These are phyloP conservation scores for Massariosphaeria phaeospora DNA, from an alignment of 495 filamentous ascomycete species.

Conservation along the genomic window DNA sequence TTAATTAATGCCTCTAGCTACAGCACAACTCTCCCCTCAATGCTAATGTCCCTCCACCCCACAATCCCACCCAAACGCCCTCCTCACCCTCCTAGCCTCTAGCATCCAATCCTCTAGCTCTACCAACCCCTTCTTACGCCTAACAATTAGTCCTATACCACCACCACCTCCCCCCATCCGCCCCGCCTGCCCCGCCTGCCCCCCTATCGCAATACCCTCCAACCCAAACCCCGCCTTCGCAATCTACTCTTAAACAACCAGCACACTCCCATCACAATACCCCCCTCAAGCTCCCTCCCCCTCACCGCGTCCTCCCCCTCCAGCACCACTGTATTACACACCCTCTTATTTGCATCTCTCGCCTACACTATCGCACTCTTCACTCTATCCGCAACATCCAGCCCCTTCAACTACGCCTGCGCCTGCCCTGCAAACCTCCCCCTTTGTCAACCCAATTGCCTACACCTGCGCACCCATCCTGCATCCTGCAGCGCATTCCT, in stretches of 20 bases:
- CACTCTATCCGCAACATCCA: slow-evolving; percentile 49
- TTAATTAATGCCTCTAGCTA: too few species aligned
- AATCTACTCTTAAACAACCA: slow-evolving; percentile 65
- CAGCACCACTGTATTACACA: slow-evolving; percentile 59
- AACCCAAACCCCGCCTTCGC: slow-evolving; percentile 49
- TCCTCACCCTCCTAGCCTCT: slow-evolving; percentile 23
- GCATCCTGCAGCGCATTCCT: slow-evolving; percentile 45
- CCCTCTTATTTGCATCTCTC: slow-evolving; percentile 53
- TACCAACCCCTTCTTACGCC: slow-evolving; percentile 1
- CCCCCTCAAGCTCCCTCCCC: slow-evolving; percentile 54
- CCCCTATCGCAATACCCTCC: slow-evolving; percentile 30
- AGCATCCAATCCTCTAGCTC: slow-evolving; percentile 17
- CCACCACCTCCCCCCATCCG: background rate
- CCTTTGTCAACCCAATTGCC: too few species aligned
- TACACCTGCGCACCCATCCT: too few species aligned
- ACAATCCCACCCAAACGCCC: slow-evolving; percentile 32
- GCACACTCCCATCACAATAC: slow-evolving; percentile 60
- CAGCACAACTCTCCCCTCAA: background rate
- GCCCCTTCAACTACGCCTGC: slow-evolving; percentile 47
- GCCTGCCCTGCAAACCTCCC: slow-evolving; percentile 47
- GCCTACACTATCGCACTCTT: slow-evolving; percentile 57
- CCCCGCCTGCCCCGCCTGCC: background rate
- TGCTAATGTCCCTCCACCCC: slow-evolving; percentile 22
- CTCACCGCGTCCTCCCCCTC: slow-evolving; percentile 49
- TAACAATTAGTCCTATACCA: too few species aligned